Base-by-base conservation (phyloP, 176 grass and related monocot species). In the Hordeum marinum region DNA sequence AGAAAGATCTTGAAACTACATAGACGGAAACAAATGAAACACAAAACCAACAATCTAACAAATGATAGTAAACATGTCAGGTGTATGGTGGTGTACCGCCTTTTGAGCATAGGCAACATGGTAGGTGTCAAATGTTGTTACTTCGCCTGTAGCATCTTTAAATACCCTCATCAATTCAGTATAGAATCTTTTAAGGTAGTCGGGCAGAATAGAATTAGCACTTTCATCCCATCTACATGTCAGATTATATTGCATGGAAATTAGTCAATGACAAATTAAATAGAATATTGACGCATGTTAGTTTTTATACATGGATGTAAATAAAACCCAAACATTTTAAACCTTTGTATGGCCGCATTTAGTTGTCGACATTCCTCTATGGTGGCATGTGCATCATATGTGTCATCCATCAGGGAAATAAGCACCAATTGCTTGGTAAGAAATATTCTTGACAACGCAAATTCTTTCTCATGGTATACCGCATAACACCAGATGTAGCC, bases 301-400 rank as follows among this genome's bases (percentile, higher is more conserved):
- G 52, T 57, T 57, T 57, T 57, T 57, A 8, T 7, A 57, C 6
- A 57, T 57, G 52, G 15, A 57, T 57, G 17, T 21, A 21, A 57
- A 52, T 18, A 52, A 18, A 52, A 52, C 7, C 15, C 15, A 57
- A 57, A 21, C 52, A 21, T 57, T 57, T 57, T 7, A 57, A 55
- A 88, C 86, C 86, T 88, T 52, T 83, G 67, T 10, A 88, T 73
- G 8, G 86, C 27, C 62, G 35, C 21, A 23, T 59, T 35, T 2
- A 88, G 15, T 3, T 34, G 71, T 55, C 64, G 18, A 9, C 26
- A 75, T 41, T 88, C 80, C 1, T 83, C 57, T 0, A 83, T 34
- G 12, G 72, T 88, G 23, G 59, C 69, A 83, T 78, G 66, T 1
- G 21, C 27, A 63, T 88, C 86, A 27, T 83, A 83, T 11, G 68